Evolutionary conservation across 768 basidiomycete genomes (phyloP), one percentile per base, ranked within the genome.

Genomic region (Stropharia rugosoannulata): DNA sequence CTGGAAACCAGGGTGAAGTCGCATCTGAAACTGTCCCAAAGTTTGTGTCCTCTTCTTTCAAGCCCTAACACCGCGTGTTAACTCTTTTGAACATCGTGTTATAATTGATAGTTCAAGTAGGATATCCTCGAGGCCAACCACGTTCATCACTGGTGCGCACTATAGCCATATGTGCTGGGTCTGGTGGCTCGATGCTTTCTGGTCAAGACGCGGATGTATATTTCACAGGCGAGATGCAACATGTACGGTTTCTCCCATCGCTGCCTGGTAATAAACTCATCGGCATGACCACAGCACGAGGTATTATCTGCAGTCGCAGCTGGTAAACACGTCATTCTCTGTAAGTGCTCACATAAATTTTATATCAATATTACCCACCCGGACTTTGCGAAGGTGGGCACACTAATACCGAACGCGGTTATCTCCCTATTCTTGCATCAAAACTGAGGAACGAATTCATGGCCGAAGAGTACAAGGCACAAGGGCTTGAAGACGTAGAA

Each of bases 331-430:
- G 88, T 97, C 66, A 81, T 97, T 59, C 80, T 97, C 53, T 94
- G 94, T 88, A 73, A 77, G 89, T 68, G 12, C 58, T 66, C 55
- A 60, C 62, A 59, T 66, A 57, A 65, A 56, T 54, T 60, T 68
- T 67, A 60, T 67, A 66, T 64, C 53, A 67, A 62, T 54, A 62
- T 64, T 63, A 66, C 59, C 53, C 60, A 47, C 54, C 64, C 40
- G 68, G 59, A 55, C 43, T 44, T 27, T 38, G 48, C 42, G 38
- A 61, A 92, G 90, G 89, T 67, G 92, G 92, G 15, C 96, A 98
- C 72, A 90, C 93, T 13, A 95, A 95, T 72, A 95, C 95, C 42
- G 96, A 98, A 74, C 89, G 95, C 32, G 93, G 93, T 0, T 98
- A 93, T 73, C 86, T 98, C 52, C 83, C 86, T 15, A 74, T 83